A percentile compares a stretch with the other conserved stretches of the same genome.
Evolutionary conservation across 257 asterid species (phyloP).

Genomic region (Solanum sitiens): DNA sequence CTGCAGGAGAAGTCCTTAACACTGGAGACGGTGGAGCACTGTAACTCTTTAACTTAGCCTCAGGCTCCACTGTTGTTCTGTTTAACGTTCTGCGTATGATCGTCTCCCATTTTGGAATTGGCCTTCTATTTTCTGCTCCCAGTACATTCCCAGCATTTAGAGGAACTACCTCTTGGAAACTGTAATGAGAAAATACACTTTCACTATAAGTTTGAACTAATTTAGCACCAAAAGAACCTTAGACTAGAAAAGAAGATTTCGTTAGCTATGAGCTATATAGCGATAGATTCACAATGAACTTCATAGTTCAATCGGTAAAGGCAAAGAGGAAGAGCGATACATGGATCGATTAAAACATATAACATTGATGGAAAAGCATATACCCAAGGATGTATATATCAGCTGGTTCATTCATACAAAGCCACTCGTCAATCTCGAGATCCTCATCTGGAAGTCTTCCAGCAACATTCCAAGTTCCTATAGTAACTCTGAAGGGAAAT

Average conservation of each 20-base stretch:
- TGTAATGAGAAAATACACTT: background rate
- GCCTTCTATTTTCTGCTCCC: constrained; percentile 16
- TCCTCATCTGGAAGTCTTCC: constrained; percentile 60
- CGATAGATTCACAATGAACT: background rate
- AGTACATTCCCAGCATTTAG: constrained; percentile 18
- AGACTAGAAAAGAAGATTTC: background rate
- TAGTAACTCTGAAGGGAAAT: constrained; percentile 41
- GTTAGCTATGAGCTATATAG: background rate
- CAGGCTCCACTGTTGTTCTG: constrained; percentile 39
- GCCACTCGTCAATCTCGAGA: constrained; percentile 89
- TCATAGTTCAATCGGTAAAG: background rate
- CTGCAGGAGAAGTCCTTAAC: constrained; percentile 58
- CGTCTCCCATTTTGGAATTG: constrained; percentile 14
- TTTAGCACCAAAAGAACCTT: background rate
- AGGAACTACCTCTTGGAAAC: constrained; percentile 23
- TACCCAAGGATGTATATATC: constrained; percentile 82
- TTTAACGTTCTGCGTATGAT: constrained; percentile 8
- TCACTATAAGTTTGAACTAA: background rate
- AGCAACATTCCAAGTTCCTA: constrained; percentile 96
- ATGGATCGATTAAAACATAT: background rate
- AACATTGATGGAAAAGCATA: background rate
- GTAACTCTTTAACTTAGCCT: constrained; percentile 54
- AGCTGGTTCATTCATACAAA: constrained; percentile 71
- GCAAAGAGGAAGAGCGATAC: background rate
- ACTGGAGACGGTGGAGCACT: constrained; percentile 87